phyloP scores from a whole-genome alignment of 768 basidiomycete species.

The Kwoniella sp. region DNA sequence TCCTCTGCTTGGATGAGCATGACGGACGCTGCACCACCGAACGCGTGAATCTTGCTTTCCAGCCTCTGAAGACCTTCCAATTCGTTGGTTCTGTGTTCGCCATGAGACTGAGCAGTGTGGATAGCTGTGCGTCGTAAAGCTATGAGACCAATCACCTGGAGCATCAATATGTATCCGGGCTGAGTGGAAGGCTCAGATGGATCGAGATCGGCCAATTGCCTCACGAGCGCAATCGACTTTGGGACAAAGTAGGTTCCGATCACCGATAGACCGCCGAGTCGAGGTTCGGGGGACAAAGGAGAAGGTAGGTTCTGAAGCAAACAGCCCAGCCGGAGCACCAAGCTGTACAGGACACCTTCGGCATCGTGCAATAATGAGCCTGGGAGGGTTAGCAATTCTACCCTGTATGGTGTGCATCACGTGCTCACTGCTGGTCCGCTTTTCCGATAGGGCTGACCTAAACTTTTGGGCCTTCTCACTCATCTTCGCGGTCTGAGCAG shows the following conservation, averaged over 20 bases:
- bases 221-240: background rate
- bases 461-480: too few relatives aligned
- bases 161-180: background rate
- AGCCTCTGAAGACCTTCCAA: background rate
- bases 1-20: background rate
- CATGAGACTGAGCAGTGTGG: background rate
- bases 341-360: background rate
- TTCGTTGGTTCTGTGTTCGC: background rate
- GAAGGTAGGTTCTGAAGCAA: background rate
- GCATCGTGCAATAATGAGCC: background rate
- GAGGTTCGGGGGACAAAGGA: background rate
- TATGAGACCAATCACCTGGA: background rate
- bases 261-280: background rate
- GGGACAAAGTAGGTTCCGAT: background rate
- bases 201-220: background rate
- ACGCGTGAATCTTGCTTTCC: background rate
- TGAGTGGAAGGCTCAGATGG: background rate
- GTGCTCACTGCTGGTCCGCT: too few relatives aligned
- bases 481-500: too few relatives aligned
- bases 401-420: too few relatives aligned
- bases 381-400: too few relatives aligned
- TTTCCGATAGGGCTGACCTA: too few relatives aligned
- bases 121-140: background rate
- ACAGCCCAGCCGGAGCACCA: background rate
- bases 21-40: background rate